Evolutionary conservation across 208 protist genomes (phyloP).

Genomic region (Acanthamoeba sp.): DNA sequence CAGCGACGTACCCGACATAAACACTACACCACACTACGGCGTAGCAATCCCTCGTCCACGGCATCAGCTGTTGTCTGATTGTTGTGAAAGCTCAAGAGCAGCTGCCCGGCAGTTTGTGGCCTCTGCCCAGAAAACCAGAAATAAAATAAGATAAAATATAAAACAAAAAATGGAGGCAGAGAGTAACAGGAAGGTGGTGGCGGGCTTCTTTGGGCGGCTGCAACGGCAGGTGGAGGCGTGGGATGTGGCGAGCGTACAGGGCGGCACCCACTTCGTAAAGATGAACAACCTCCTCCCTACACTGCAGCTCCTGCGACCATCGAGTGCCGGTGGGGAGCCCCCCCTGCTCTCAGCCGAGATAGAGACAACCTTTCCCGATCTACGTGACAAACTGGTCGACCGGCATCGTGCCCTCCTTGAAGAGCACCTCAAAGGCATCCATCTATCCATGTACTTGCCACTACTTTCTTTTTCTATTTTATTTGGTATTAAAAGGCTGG

Average conservation of each 20-base stretch:
- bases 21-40: no score
- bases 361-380: conserved; percentile 11
- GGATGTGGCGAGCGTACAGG: background rate
- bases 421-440: conserved; percentile 28
- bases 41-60: no score
- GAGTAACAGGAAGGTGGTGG: background rate
- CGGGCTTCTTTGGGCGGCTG: background rate
- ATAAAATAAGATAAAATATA: no score
- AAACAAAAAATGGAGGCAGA: background rate
- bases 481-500: background rate
- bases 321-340: background rate
- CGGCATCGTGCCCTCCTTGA: background rate
- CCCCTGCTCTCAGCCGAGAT: background rate
- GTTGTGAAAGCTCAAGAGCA: no score
- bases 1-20: background rate
- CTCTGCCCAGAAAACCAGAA: no score
- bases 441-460: background rate
- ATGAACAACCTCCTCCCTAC: conserved; percentile 1
- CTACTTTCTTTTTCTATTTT: background rate
- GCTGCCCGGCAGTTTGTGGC: no score
- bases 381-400: conserved; percentile 9
- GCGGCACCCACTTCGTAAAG: conserved; percentile 33
- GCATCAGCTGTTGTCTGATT: no score
- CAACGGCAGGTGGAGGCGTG: conserved; percentile 37
- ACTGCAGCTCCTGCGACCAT: background rate